Evolutionary conservation across 1,284 basidiomycete genomes (phyloP).

Genomic region (Rhodotorula glutinis): DNA sequence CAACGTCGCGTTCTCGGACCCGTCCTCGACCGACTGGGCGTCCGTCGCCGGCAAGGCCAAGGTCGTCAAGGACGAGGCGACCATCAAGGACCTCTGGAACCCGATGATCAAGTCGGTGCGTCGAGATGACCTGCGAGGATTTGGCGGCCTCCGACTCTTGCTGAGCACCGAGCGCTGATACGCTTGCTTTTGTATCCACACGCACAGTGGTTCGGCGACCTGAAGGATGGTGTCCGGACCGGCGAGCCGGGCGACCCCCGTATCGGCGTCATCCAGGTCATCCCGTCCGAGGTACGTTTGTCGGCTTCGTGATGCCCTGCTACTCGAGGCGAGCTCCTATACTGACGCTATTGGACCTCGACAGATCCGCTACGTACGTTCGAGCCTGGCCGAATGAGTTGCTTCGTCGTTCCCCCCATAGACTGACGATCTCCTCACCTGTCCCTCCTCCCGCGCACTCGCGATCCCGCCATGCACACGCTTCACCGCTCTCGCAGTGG

Average conservation of each 20-base stretch:
- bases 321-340: too few species aligned
- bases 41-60: slow-evolving; percentile 74
- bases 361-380: slow-evolving; percentile 59
- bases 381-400: not conserved
- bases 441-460: not conserved
- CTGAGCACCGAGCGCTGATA: too few species aligned
- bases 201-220: slow-evolving; percentile 72
- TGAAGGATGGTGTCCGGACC: slow-evolving; percentile 80
- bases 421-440: not conserved
- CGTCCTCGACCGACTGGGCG: slow-evolving; percentile 73
- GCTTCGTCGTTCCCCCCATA: too few species aligned
- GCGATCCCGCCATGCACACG: not conserved
- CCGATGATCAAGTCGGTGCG: slow-evolving; percentile 27
- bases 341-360: too few species aligned
- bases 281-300: slow-evolving; percentile 63
- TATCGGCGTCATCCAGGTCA: slow-evolving; percentile 72
- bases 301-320: too few species aligned
- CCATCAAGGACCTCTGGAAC: slow-evolving; percentile 30
- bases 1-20: slow-evolving; percentile 68
- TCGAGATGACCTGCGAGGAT: too few species aligned
- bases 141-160: too few species aligned
- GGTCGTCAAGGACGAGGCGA: slow-evolving; percentile 50
- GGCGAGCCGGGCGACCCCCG: slow-evolving; percentile 77
- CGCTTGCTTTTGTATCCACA: too few species aligned
- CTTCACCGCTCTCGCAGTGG: slow-evolving; percentile 51